phyloP scores from a whole-genome alignment of 176 grass and related monocot genomes.

The Eleusine indica region DNA sequence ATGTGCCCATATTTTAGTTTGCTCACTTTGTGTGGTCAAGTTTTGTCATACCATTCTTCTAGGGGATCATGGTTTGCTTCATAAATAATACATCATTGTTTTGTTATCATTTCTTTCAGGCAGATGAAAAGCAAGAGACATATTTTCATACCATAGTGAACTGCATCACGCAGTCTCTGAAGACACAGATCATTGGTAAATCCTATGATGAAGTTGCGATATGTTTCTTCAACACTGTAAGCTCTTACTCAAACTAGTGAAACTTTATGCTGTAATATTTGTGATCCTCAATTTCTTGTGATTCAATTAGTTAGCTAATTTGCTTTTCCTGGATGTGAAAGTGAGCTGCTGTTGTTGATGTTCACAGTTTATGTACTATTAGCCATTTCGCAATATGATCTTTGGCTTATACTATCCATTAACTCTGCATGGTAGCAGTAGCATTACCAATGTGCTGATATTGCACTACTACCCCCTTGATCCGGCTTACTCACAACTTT shows the following conservation, averaged over 20 bases:
- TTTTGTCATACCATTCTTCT: conserved; percentile 1
- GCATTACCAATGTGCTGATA: neutral
- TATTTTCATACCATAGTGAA: conserved; percentile 75
- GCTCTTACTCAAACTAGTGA: conserved; percentile 9
- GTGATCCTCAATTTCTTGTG: neutral
- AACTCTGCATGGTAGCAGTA: neutral
- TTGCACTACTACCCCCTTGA: conserved; percentile 9
- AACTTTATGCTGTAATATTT: neutral
- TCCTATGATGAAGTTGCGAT: conserved; percentile 89
- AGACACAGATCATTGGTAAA: conserved; percentile 84
- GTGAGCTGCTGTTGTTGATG: neutral
- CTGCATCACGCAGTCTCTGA: conserved; percentile 71
- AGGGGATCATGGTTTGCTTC: neutral
- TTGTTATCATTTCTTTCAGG: conserved; percentile 39
- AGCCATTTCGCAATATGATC: conserved; percentile 1
- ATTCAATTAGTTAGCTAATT: neutral
- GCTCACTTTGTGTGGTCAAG: neutral
- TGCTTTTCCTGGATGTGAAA: conserved; percentile 18
- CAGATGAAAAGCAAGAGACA: conserved; percentile 56
- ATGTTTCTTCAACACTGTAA: conserved; percentile 96
- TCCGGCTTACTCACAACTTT: conserved; percentile 34
- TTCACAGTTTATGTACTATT: conserved; percentile 10
- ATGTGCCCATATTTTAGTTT: neutral
- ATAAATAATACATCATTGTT: conserved; percentile 12
- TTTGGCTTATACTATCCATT: neutral